Percentiles rank a stretch among this genome's conserved stretches.
phyloP scores from a whole-genome alignment of 2,329 filamentous ascomycete genomes.

The Byssoonygena ceratinophila region DNA sequence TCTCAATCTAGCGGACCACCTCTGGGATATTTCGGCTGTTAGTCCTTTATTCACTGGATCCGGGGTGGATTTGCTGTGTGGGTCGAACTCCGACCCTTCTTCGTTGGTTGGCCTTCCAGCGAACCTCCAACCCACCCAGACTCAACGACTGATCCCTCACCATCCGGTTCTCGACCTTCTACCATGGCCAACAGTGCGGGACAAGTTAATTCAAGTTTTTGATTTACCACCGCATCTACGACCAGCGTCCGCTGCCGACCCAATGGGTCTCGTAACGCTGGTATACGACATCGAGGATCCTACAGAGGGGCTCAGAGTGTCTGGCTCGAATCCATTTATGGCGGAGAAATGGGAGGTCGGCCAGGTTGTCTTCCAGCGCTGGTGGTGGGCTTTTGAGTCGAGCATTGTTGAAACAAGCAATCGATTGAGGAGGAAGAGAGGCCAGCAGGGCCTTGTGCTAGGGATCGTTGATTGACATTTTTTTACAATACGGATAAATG shows the following conservation, averaged over 20 bases:
- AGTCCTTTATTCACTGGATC: slow-evolving; percentile 39
- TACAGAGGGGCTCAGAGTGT: slow-evolving; percentile 44
- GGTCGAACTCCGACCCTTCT: neutral
- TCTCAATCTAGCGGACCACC: slow-evolving; percentile 33
- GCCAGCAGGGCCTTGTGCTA: slow-evolving; percentile 24
- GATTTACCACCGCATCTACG: slow-evolving; percentile 40
- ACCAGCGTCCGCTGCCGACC: slow-evolving; percentile 39
- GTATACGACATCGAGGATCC: slow-evolving; percentile 49
- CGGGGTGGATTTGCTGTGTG: neutral
- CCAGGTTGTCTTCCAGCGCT: slow-evolving; percentile 47
- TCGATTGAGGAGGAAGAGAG: slow-evolving; percentile 40
- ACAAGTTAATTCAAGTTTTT: slow-evolving; percentile 45
- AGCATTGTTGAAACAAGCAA: slow-evolving; percentile 47
- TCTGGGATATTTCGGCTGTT: slow-evolving; percentile 40
- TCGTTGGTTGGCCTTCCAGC: slow-evolving; percentile 33
- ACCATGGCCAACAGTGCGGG: slow-evolving; percentile 47
- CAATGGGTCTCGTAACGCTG: slow-evolving; percentile 43
- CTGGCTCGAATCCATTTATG: slow-evolving; percentile 42
- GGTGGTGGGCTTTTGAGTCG: slow-evolving; percentile 52
- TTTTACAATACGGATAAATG: too few species aligned
- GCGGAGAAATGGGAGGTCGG: slow-evolving; percentile 47
- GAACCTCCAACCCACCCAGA: slow-evolving; percentile 43
- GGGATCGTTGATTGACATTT: slow-evolving; percentile 12
- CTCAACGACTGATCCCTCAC: slow-evolving; percentile 44
- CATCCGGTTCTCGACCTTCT: slow-evolving; percentile 50